Percentiles rank a stretch among this genome's conserved stretches.
phyloP scores from a whole-genome alignment of 1,284 basidiomycete genomes.

The Ceratobasidium papillatum region DNA sequence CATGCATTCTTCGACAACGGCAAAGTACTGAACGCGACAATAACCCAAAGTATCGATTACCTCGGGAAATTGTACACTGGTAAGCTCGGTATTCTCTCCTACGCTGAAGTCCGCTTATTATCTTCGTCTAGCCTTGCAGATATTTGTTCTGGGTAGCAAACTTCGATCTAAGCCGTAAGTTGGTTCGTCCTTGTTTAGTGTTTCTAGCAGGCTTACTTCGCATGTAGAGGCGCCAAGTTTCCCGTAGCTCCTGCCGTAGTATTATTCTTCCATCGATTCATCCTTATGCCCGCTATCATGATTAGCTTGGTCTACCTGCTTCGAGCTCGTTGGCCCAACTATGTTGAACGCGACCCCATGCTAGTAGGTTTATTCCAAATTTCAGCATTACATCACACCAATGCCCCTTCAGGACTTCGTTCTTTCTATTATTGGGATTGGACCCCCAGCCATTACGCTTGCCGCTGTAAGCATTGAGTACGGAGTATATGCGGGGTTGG shows the following conservation, averaged over 20 bases:
- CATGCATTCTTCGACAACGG: constrained; percentile 23
- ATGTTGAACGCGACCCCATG: constrained; percentile 35
- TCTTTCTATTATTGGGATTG: constrained; percentile 27
- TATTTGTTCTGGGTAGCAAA: constrained; percentile 38
- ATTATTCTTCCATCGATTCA: constrained; percentile 28
- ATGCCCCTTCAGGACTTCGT: constrained; percentile 27
- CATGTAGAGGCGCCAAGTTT: constrained; percentile 27
- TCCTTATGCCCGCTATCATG: constrained; percentile 32
- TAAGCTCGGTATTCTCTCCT: neutral
- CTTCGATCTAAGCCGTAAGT: constrained; percentile 34
- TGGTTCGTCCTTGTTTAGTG: neutral
- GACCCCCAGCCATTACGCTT: constrained; percentile 32
- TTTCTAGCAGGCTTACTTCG: neutral
- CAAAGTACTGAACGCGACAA: constrained; percentile 4
- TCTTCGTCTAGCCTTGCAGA: constrained; percentile 21
- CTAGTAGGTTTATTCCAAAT: neutral
- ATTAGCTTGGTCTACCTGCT: constrained; percentile 18
- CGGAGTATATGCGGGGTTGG: neutral
- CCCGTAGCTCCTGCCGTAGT: neutral
- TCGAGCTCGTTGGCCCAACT: constrained; percentile 22
- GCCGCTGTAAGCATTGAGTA: constrained; percentile 12
- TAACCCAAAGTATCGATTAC: constrained; percentile 25
- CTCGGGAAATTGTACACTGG: constrained; percentile 32
- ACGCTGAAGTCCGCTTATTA: neutral
- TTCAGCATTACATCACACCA: no score